Base-by-base conservation (phyloP, 2,329 filamentous ascomycete genomes). In the Arachnomyces sp. region DNA sequence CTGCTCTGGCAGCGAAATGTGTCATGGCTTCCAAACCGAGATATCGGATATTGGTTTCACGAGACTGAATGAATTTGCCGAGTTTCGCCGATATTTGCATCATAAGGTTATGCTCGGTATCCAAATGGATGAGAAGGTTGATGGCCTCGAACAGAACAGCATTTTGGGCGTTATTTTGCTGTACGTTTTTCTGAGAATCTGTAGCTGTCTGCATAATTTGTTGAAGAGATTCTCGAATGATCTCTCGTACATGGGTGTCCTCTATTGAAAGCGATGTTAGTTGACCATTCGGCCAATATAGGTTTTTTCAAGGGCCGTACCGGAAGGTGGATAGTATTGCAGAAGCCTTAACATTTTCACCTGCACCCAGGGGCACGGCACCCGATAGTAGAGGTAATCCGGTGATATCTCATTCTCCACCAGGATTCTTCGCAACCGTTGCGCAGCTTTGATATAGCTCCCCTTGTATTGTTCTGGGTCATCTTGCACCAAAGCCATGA, bases 101-200 rank as follows among this genome's bases (percentile, higher is more conserved):
- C 88, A 98, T 95, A 39, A 98, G 71, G 15, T 82, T 83, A 50
- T 90, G 84, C 61, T 98, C 92, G 0, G 88, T 95, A 53, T 96
- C 92, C 16, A 98, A 76, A 58, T 98, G 92, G 50, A 98, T 98
- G 52, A 95, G 92, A 33, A 98, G 77, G 59, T 98, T 95, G 63
- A 98, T 98, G 16, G 92, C 93, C 69, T 98, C 92, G 56, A 98
- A 98, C 1, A 98, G 73, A 11, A 98, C 88, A 0, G 92, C 92
- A 57, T 98, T 98, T 58, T 96, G 92, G 0, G 92, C 92, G 59
- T 98, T 98, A 64, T 98, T 98, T 60, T 98, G 92, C 64, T 98
- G 92, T 12, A 98, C 92, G 54, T 98, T 98, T 68, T 96, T 98
- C 39, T 87, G 92, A 58, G 86, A 81, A 57, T 96, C 90, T 71